Conservation (phyloP, 306 rosid species). For the Glycine latifolia region DNA sequence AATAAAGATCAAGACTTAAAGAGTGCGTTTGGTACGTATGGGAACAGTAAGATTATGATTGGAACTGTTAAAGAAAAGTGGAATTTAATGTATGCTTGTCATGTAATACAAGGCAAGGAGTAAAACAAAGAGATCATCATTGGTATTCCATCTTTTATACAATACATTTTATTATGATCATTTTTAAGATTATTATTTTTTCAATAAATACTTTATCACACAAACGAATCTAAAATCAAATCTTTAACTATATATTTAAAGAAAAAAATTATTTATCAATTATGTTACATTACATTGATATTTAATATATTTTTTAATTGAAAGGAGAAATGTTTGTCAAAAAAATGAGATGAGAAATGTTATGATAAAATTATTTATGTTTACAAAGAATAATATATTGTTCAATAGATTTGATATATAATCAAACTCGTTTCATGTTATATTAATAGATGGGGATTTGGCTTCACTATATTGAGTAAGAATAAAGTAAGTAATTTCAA, state of each 20-base stretch:
- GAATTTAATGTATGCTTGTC: constrained; percentile 25
- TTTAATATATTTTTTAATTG: background rate
- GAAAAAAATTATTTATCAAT: too few species aligned
- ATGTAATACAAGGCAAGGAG: constrained; percentile 21
- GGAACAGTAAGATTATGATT: constrained; percentile 15
- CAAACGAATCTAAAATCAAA: too few species aligned
- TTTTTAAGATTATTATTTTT: too few species aligned
- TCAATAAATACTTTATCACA: too few species aligned
- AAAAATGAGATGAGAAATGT: background rate
- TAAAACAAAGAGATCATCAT: constrained; percentile 23
- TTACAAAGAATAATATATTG: background rate
- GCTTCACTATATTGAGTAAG: too few species aligned
- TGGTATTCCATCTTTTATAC: constrained; percentile 5
- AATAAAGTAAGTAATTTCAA: too few species aligned
- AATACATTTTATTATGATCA: background rate
- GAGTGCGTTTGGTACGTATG: constrained; percentile 42
- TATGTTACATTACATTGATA: background rate
- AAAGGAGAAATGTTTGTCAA: too few species aligned
- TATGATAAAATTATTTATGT: background rate
- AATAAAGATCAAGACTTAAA: background rate
- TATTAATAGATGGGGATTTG: background rate
- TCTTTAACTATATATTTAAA: too few species aligned
- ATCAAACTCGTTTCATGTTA: background rate
- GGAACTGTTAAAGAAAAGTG: constrained; percentile 21
- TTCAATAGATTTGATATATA: too few species aligned